Evolutionary conservation across 148 eudicot species (phyloP).

Genomic region (Heliamphora exappendiculata): DNA sequence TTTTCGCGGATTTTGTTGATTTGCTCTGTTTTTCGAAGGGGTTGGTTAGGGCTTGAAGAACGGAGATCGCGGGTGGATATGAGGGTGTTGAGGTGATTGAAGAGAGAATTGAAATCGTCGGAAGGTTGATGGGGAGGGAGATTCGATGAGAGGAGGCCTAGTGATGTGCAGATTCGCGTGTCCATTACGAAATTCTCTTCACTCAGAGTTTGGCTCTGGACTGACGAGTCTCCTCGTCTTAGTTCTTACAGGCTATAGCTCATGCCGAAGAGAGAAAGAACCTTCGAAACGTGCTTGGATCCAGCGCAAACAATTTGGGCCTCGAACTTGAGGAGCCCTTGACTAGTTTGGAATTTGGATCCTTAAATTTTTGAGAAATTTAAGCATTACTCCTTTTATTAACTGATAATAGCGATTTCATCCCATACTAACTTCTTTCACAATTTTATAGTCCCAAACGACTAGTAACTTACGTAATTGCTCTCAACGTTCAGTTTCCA

Average conservation of each 20-base stretch:
- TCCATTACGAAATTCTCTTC: conserved; percentile 22
- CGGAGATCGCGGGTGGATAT: conserved; percentile 20
- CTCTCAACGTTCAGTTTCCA: no score
- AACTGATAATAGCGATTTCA: no score
- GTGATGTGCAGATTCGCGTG: conserved; percentile 25
- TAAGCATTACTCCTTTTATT: no score
- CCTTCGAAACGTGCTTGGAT: neutral
- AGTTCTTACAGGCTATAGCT: neutral
- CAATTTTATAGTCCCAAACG: no score
- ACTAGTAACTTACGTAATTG: no score
- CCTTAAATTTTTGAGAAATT: no score
- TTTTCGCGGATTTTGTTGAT: neutral
- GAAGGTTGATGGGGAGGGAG: conserved; percentile 9
- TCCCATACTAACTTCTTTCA: no score
- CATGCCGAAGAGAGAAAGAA: neutral
- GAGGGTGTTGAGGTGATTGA: conserved; percentile 50
- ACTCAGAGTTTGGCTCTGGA: neutral
- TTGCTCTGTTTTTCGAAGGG: neutral
- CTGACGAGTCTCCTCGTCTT: neutral
- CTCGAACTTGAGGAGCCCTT: neutral
- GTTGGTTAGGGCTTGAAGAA: conserved; percentile 19
- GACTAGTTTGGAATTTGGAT: no score
- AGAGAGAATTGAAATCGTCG: conserved; percentile 40
- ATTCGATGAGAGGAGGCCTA: conserved; percentile 25
- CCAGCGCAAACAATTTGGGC: neutral